Evolutionary conservation across 306 rosid species (phyloP).

Genomic region (Rosa chinensis): DNA sequence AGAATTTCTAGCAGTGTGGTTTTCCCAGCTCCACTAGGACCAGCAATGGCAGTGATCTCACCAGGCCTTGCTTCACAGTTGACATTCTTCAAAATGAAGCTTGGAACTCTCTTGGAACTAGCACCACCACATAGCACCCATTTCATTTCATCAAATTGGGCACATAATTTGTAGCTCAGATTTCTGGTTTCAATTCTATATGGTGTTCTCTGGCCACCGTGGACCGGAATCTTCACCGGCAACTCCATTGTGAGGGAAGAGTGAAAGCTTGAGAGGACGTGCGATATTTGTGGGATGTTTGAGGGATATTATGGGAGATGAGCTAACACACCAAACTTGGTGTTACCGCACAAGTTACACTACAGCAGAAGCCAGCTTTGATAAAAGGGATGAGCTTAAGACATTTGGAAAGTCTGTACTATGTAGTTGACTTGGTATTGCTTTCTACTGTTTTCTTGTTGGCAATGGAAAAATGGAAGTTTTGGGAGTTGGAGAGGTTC

Average conservation of each 20-base stretch:
- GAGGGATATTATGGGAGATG: conserved; percentile 49
- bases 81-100: conserved; percentile 68
- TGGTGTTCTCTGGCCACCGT: conserved; percentile 39
- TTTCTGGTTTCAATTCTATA: conserved; percentile 61
- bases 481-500: conserved; percentile 31
- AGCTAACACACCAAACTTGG: conserved; percentile 81
- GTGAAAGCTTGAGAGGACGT: conserved; percentile 22
- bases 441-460: conserved; percentile 31
- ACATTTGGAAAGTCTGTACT: conserved; percentile 18
- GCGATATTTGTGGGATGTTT: conserved; percentile 36
- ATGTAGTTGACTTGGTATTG: conserved; percentile 29
- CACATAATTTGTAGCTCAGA: conserved; percentile 60
- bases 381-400: conserved; percentile 26
- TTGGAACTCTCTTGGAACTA: conserved; percentile 36
- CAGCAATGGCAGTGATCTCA: conserved; percentile 84
- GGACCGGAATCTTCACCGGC: conserved; percentile 55
- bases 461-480: conserved; percentile 12
- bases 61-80: conserved; percentile 80
- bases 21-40: conserved; percentile 99
- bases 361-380: conserved; percentile 34
- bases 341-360: conserved; percentile 26
- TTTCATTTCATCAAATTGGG: conserved; percentile 48
- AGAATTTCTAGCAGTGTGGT: conserved; percentile 88
- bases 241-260: conserved; percentile 29
- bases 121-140: conserved; percentile 43